phyloP scores from a whole-genome alignment of 1,284 basidiomycete genomes.

The Ustilago shanxiensis region DNA sequence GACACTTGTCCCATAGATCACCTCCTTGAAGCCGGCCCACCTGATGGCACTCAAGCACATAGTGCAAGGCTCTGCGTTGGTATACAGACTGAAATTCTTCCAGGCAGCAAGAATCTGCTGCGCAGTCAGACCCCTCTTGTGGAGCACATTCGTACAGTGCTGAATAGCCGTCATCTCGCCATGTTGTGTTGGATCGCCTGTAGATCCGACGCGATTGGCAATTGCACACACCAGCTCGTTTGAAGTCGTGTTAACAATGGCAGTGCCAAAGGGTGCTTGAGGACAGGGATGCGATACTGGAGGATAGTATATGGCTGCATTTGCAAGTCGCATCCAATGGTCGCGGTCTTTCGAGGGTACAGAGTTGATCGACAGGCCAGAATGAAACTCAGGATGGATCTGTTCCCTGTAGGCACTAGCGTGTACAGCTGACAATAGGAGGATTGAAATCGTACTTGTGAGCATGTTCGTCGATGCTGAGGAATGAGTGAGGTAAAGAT shows the following conservation, averaged over 20 bases:
- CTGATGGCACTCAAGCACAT: constrained; percentile 61
- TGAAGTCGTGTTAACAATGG: constrained; percentile 56
- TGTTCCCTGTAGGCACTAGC: constrained; percentile 13
- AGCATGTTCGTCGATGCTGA: constrained; percentile 4
- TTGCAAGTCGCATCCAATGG: constrained; percentile 50
- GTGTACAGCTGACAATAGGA: constrained; percentile 1
- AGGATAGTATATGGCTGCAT: constrained; percentile 38
- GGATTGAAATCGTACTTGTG: neutral
- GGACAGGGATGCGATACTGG: constrained; percentile 40
- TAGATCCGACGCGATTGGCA: constrained; percentile 54
- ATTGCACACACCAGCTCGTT: constrained; percentile 61
- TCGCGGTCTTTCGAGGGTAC: constrained; percentile 36
- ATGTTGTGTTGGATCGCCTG: constrained; percentile 59
- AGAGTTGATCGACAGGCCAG: constrained; percentile 52
- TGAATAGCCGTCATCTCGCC: constrained; percentile 58
- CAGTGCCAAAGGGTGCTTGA: constrained; percentile 41
- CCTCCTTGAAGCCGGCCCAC: constrained; percentile 61
- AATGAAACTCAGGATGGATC: constrained; percentile 48
- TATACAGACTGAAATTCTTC: constrained; percentile 51
- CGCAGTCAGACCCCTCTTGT: constrained; percentile 38
- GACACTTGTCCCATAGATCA: constrained; percentile 59
- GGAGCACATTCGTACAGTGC: constrained; percentile 53
- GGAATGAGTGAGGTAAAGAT: neutral
- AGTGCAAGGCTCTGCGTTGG: constrained; percentile 58
- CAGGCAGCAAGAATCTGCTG: constrained; percentile 54